Evolutionary conservation across 805 yeast genomes (phyloP).

Genomic region (Cyberlindnera nakhonratchasimensis): DNA sequence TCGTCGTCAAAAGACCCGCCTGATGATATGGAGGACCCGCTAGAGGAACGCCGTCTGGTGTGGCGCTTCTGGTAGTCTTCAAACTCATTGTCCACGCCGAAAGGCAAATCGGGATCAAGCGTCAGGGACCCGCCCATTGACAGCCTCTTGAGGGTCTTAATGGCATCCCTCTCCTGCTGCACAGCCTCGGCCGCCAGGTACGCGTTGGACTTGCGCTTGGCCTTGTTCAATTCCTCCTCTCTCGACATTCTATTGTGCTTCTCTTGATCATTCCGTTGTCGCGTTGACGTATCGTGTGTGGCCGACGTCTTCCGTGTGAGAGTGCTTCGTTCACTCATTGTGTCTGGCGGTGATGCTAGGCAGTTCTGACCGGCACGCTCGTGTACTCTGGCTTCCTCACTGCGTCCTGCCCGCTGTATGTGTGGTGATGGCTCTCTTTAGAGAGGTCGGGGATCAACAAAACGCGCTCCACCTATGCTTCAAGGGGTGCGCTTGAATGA

Average conservation of each 20-base stretch:
- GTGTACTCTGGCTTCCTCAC: no score
- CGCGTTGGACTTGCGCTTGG: constrained; percentile 42
- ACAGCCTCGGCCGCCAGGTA: constrained; percentile 70
- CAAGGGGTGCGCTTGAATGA: no score
- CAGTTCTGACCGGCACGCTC: no score
- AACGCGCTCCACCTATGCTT: no score
- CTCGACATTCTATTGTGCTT: constrained; percentile 1
- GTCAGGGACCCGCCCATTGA: constrained; percentile 55
- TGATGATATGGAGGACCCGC: constrained; percentile 19
- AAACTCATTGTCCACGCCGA: constrained; percentile 30
- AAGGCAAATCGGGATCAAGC: constrained; percentile 72
- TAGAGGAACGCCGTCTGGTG: constrained; percentile 17
- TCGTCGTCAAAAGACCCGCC: constrained; percentile 13
- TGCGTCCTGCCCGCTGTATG: no score
- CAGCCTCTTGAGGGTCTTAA: constrained; percentile 67
- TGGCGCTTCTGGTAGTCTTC: constrained; percentile 28
- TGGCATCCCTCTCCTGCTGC: constrained; percentile 69
- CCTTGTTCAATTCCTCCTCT: constrained; percentile 7
- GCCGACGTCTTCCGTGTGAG: constrained; percentile 1
- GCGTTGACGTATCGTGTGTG: background rate
- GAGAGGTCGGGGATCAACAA: no score
- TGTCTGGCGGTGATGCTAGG: constrained; percentile 1
- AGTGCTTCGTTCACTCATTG: constrained; percentile 1
- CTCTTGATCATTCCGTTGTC: constrained; percentile 1
- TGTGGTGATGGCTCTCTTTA: no score